Conservation (phyloP, 768 basidiomycete genomes). For the Tricholoma furcatifolium region DNA sequence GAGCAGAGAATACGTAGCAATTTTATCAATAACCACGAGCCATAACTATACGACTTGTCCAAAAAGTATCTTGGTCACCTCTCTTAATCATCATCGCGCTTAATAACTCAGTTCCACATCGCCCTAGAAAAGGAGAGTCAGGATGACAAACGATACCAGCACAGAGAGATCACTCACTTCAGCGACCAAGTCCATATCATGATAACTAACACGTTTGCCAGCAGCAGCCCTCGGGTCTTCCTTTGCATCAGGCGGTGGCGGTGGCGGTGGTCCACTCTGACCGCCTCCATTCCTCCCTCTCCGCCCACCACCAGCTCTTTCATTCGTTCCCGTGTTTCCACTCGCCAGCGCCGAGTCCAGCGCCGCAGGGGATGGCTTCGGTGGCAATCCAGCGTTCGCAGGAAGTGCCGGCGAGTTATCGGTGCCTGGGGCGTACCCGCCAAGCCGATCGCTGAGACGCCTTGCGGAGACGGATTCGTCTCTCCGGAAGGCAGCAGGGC, state of each 20-base stretch:
- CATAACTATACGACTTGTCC: neutral
- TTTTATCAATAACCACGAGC: neutral
- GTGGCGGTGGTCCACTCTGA: conserved; percentile 56
- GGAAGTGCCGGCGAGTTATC: conserved; percentile 44
- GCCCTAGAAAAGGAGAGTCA: conserved; percentile 34
- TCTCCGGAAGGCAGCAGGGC: conserved; percentile 46
- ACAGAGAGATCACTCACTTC: conserved; percentile 43
- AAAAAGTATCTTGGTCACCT: neutral
- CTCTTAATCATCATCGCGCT: conserved; percentile 1
- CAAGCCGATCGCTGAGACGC: conserved; percentile 77
- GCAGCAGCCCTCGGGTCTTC: conserved; percentile 91
- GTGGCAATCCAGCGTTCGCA: conserved; percentile 71
- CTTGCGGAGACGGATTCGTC: conserved; percentile 59
- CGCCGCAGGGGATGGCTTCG: conserved; percentile 65
- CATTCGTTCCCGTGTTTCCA: conserved; percentile 39
- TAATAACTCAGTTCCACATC: conserved; percentile 62
- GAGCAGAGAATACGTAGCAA: conserved; percentile 4
- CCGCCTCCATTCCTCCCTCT: conserved; percentile 33
- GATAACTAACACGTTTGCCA: conserved; percentile 88
- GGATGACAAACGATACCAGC: conserved; percentile 10
- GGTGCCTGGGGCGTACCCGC: conserved; percentile 62
- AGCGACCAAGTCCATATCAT: conserved; percentile 93
- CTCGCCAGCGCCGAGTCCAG: conserved; percentile 52
- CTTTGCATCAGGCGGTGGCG: conserved; percentile 85
- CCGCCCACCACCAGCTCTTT: conserved; percentile 33